Base-by-base conservation (phyloP, 2,329 filamentous ascomycete species). In the Cryphonectria carpinicola region DNA sequence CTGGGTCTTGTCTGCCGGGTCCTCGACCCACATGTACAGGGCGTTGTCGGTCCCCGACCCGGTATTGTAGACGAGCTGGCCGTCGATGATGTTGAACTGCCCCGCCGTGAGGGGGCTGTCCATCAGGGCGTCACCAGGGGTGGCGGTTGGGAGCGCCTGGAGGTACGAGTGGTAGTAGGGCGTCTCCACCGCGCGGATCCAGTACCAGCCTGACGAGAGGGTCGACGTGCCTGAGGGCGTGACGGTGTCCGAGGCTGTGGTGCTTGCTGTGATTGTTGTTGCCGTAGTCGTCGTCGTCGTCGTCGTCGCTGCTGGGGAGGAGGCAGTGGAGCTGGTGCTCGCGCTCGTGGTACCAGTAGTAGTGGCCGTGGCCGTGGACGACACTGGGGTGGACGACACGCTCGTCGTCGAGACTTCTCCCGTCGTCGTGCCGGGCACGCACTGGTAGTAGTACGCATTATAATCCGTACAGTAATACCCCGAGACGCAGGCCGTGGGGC, bases 161-260 rank as follows among this genome's bases (percentile, higher is more conserved):
- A 86, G 80, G 74, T 86, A 86, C 70, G 80, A 80, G 78, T 85
- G 84, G 77, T 83, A 88, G 77, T 88, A 87, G 28, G 86, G 87
- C 0, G 81, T 77, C 52, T 80, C 84, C 5, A 88, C 86, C 1
- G 84, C 85, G 17, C 86, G 84, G 74, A 89, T 84, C 86, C 86
- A 87, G 78, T 83, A 83, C 77, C 84, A 85, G 3, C 84, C 84
- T 28, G 74, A 77, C 71, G 85, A 81, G 1, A 88, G 80, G 2
- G 83, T 86, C 6, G 75, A 73, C 7, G 66, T 71, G 25, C 65
- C 68, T 4, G 68, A 41, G 39, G 62, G 25, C n/a, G 67, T 67
- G 25, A 54, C 39, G 11, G 70, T 65, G 25, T 66, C 52, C 17
- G 66, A 58, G 49, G 71, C 60, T 35, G 68, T 43, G 39, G 69